Evolutionary conservation across 495 filamentous ascomycete species (phyloP).

Genomic region (Lepraria neglecta): DNA sequence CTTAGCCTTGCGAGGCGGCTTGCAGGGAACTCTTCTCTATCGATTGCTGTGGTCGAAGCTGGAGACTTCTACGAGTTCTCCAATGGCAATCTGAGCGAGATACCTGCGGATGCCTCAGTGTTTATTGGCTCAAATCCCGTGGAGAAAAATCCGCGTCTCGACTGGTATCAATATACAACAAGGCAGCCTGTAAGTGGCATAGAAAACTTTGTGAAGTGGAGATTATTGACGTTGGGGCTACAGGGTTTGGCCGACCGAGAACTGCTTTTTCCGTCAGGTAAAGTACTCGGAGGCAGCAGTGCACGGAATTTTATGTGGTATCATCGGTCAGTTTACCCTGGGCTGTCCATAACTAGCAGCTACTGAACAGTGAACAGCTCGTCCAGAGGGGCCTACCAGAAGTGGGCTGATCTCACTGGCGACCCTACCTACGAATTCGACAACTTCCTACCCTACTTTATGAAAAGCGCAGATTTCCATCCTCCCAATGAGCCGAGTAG

Average conservation of each 20-base stretch:
- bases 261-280: constrained; percentile 22
- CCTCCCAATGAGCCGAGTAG: not conserved
- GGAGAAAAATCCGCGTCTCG: constrained; percentile 23
- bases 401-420: not conserved
- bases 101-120: constrained; percentile 33
- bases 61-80: constrained; percentile 48
- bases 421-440: not conserved
- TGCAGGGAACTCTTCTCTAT: constrained; percentile 29
- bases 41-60: constrained; percentile 50
- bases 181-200: constrained; percentile 32
- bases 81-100: constrained; percentile 36
- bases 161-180: constrained; percentile 42
- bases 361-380: not conserved
- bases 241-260: not conserved
- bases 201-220: not conserved
- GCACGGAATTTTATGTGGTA: constrained; percentile 25
- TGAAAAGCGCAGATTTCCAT: not conserved
- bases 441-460: not conserved
- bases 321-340: constrained; percentile 19
- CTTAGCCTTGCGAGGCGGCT: constrained; percentile 38
- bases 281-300: constrained; percentile 23
- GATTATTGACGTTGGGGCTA: no score
- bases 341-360: not conserved
- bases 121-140: constrained; percentile 22
- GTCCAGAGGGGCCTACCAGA: not conserved